Percentiles rank a stretch among this genome's conserved stretches.
Conservation (phyloP, 2,329 filamentous ascomycete genomes). For the Aspergillus tanneri region DNA sequence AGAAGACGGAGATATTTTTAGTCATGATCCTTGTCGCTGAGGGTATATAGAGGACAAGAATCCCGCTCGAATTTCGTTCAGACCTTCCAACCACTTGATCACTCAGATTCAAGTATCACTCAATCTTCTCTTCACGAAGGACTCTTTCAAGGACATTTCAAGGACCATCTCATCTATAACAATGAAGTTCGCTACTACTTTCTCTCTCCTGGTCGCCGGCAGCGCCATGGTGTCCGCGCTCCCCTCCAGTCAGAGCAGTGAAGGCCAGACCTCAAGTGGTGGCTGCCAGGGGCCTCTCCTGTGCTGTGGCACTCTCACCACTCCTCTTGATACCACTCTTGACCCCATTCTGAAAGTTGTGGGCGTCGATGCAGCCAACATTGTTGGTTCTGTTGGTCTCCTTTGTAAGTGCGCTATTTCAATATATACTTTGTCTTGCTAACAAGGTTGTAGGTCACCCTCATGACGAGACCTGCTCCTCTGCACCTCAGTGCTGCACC, state of each 20-base stretch:
- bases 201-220: constrained; percentile 32
- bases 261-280: constrained; percentile 1
- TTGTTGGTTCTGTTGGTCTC: constrained; percentile 32
- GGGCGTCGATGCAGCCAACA: constrained; percentile 23
- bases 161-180: constrained; percentile 10
- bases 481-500: constrained; percentile 31
- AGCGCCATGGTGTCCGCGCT: constrained; percentile 31
- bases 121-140: not conserved
- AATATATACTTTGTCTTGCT: not conserved
- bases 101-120: too few relatives aligned
- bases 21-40: constrained; percentile 1
- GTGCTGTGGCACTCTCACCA: constrained; percentile 31
- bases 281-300: constrained; percentile 24
- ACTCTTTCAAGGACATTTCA: not conserved
- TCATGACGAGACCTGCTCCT: constrained; percentile 22
- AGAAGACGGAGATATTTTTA: not conserved
- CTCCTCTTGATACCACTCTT: constrained; percentile 28
- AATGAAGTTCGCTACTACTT: constrained; percentile 28
- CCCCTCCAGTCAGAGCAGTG: constrained; percentile 15
- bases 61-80: not conserved
- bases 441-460: constrained; percentile 22
- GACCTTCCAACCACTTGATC: too few relatives aligned
- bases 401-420: constrained; percentile 19
- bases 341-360: constrained; percentile 27
- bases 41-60: constrained; percentile 13